phyloP scores from a whole-genome alignment of 257 asterid genomes.

The Nicotiana noctiflora region DNA sequence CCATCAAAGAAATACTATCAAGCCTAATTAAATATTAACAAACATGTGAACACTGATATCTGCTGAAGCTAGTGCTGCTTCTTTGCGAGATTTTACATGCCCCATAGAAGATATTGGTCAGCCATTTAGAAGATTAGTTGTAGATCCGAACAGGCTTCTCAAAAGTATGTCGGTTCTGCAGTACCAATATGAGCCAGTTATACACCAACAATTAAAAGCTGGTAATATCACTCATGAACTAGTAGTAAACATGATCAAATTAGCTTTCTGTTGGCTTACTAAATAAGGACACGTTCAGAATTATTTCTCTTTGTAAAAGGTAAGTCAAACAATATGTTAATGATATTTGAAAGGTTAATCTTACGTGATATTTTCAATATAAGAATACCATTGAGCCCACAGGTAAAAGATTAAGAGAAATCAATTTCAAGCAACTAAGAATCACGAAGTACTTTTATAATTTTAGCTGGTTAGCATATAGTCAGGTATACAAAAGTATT shows the following conservation, averaged over 20 bases:
- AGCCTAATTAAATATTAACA: no score
- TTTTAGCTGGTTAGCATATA: background rate
- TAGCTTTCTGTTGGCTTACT: background rate
- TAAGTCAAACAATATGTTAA: background rate
- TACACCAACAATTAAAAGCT: background rate
- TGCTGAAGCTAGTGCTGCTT: background rate
- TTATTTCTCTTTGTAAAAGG: background rate
- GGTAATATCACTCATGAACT: background rate
- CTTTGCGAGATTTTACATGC: background rate
- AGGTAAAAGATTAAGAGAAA: background rate
- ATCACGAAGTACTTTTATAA: background rate
- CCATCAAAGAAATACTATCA: no score
- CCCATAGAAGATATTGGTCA: background rate
- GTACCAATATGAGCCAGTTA: conserved; percentile 1
- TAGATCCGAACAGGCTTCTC: conserved; percentile 76
- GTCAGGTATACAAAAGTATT: background rate
- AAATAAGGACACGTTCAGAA: background rate
- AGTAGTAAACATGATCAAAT: no score
- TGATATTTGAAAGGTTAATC: background rate
- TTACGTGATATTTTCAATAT: background rate
- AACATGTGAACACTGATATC: background rate
- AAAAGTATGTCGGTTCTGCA: conserved; percentile 63
- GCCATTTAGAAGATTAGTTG: conserved; percentile 27
- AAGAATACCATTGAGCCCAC: background rate
- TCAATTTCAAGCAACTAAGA: conserved; percentile 3